Evolutionary conservation across 495 filamentous ascomycete genomes (phyloP).

Genomic region (Parachaetomium inaequale): DNA sequence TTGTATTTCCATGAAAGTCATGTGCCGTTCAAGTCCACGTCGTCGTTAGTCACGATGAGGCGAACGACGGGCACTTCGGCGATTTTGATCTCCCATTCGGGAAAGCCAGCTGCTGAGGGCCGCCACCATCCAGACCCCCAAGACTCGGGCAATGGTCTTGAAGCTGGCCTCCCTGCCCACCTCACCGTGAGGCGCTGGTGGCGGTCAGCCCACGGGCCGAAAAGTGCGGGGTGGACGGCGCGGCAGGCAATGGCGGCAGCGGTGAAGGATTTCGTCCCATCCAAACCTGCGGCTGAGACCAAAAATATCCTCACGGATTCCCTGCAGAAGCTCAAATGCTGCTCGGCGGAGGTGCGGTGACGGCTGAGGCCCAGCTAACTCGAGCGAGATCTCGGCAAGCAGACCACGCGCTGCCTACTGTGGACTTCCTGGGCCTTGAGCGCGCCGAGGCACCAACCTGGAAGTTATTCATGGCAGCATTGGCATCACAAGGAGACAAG

Average conservation of each 20-base stretch:
- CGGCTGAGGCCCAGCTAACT: neutral
- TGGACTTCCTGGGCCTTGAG: neutral
- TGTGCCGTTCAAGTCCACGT: too few relatives aligned
- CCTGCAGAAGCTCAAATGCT: neutral
- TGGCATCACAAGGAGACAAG: neutral
- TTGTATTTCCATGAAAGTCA: neutral
- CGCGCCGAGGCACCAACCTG: neutral
- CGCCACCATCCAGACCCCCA: neutral
- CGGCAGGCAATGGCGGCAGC: neutral
- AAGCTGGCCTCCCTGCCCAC: neutral
- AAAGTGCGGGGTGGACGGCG: conserved; percentile 1
- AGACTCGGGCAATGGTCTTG: neutral
- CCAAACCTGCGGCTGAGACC: neutral
- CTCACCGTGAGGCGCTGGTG: neutral
- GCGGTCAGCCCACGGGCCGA: neutral
- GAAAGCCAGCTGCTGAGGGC: neutral
- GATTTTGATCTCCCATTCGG: neutral
- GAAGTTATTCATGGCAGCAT: neutral
- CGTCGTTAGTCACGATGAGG: neutral
- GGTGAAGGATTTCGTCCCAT: neutral
- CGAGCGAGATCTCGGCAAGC: neutral
- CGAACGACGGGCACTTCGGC: neutral
- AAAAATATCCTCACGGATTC: neutral
- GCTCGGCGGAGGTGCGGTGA: neutral
- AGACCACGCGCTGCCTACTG: neutral